phyloP scores from a whole-genome alignment of 495 filamentous ascomycete genomes.

The Glarea lozoyensis region DNA sequence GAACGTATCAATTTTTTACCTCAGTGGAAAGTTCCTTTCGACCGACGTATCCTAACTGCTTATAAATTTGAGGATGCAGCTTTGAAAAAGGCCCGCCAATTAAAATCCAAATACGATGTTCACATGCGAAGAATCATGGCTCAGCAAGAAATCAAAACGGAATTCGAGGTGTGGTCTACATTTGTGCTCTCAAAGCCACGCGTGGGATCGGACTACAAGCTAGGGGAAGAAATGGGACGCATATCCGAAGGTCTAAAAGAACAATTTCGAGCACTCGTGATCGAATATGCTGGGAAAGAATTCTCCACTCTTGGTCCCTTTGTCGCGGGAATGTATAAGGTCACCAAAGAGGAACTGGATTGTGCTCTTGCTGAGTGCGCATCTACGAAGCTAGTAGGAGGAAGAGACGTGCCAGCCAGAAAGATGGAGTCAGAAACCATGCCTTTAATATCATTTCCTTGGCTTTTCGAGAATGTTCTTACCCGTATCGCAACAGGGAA shows the following conservation, averaged over 20 bases:
- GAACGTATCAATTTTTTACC: constrained; percentile 56
- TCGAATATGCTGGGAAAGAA: constrained; percentile 48
- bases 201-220: constrained; percentile 66
- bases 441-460: constrained; percentile 90
- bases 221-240: constrained; percentile 69
- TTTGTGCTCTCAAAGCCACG: constrained; percentile 69
- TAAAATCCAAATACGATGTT: constrained; percentile 74
- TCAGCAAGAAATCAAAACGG: constrained; percentile 75
- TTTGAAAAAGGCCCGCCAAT: constrained; percentile 46
- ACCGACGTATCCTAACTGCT: constrained; percentile 62
- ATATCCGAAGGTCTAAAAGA: constrained; percentile 56
- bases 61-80: constrained; percentile 44
- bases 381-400: constrained; percentile 24
- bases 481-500: constrained; percentile 55
- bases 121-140: constrained; percentile 73
- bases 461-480: constrained; percentile 71
- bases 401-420: constrained; percentile 24
- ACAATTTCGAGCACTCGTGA: constrained; percentile 54
- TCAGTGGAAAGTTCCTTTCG: constrained; percentile 60
- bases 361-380: constrained; percentile 40
- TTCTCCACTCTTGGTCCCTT: constrained; percentile 56
- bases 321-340: constrained; percentile 76
- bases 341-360: constrained; percentile 63
- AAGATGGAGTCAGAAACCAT: constrained; percentile 38
- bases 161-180: constrained; percentile 85